Evolutionary conservation across 768 basidiomycete species (phyloP).

Genomic region (Dendrothele bispora): DNA sequence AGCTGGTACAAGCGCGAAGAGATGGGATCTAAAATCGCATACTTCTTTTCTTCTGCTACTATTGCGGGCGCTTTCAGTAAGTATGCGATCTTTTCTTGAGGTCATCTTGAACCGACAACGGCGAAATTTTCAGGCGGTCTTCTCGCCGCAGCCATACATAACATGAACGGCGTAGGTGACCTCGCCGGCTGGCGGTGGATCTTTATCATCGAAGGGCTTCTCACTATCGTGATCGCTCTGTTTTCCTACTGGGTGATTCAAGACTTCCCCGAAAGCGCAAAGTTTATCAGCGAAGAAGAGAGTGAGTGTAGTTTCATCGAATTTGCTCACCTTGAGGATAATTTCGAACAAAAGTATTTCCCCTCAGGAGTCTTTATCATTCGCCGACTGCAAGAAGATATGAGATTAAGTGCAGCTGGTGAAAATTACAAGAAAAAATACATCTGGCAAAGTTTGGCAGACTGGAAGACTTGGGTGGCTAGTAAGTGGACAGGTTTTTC

Average conservation of each 20-base stretch:
- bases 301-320: slow-evolving; percentile 31
- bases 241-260: slow-evolving; percentile 73
- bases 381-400: slow-evolving; percentile 62
- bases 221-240: slow-evolving; percentile 59
- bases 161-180: slow-evolving; percentile 67
- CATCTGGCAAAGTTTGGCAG: slow-evolving; percentile 58
- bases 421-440: slow-evolving; percentile 54
- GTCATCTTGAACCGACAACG: slow-evolving; percentile 11
- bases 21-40: slow-evolving; percentile 65
- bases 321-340: not conserved
- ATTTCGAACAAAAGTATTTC: not conserved
- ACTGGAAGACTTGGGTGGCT: slow-evolving; percentile 74
- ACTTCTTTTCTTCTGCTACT: slow-evolving; percentile 82
- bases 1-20: slow-evolving; percentile 85
- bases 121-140: slow-evolving; percentile 48
- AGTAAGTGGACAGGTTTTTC: slow-evolving; percentile 41
- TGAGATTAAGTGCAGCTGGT: slow-evolving; percentile 65
- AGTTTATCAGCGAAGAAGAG: slow-evolving; percentile 66
- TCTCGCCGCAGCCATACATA: slow-evolving; percentile 64
- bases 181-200: slow-evolving; percentile 69
- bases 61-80: slow-evolving; percentile 74
- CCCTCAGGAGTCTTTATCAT: slow-evolving; percentile 58
- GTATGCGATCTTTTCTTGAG: slow-evolving; percentile 15
- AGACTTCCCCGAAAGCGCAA: slow-evolving; percentile 77
- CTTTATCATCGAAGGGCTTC: slow-evolving; percentile 73